Evolutionary conservation across 495 filamentous ascomycete species (phyloP).

Genomic region (Xylaria curta): DNA sequence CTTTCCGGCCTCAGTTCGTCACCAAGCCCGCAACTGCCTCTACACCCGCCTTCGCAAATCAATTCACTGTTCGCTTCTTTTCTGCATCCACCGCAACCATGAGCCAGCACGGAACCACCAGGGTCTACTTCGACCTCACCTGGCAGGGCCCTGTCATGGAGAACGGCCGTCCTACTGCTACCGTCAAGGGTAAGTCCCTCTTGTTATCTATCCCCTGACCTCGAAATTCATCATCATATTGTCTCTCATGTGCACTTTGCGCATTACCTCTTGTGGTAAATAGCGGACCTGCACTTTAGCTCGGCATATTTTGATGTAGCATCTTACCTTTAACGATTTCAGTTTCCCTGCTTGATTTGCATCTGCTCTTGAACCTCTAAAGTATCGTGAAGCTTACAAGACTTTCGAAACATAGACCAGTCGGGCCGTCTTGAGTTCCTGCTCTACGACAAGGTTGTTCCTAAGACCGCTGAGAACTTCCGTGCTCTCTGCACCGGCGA

Average conservation of each 20-base stretch:
- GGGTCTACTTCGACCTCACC: slow-evolving; percentile 48
- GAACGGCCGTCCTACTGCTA: slow-evolving; percentile 60
- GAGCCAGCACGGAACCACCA: slow-evolving; percentile 59
- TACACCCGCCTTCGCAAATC: slow-evolving; percentile 19
- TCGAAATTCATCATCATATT: not conserved
- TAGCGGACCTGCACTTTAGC: not conserved
- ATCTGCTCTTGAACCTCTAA: not conserved
- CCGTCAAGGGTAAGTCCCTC: slow-evolving; percentile 64
- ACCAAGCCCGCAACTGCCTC: slow-evolving; percentile 23
- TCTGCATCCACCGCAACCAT: slow-evolving; percentile 69
- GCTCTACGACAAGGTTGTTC: slow-evolving; percentile 86
- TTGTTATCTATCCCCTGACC: not conserved
- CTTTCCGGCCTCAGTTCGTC: slow-evolving; percentile 26
- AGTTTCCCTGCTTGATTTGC: not conserved
- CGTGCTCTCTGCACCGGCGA: slow-evolving; percentile 89
- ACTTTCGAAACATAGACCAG: slow-evolving; percentile 61
- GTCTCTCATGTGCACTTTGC: not conserved
- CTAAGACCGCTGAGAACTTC: slow-evolving; percentile 95
- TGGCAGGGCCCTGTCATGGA: slow-evolving; percentile 73
- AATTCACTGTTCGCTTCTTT: slow-evolving; percentile 56
- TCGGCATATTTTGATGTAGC: not conserved
- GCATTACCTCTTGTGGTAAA: not conserved
- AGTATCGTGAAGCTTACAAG: slow-evolving; percentile 36
- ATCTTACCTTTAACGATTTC: not conserved
- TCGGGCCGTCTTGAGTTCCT: slow-evolving; percentile 84